Base-by-base conservation (phyloP, 2,329 filamentous ascomycete species). In the Cryphonectria parasitica region DNA sequence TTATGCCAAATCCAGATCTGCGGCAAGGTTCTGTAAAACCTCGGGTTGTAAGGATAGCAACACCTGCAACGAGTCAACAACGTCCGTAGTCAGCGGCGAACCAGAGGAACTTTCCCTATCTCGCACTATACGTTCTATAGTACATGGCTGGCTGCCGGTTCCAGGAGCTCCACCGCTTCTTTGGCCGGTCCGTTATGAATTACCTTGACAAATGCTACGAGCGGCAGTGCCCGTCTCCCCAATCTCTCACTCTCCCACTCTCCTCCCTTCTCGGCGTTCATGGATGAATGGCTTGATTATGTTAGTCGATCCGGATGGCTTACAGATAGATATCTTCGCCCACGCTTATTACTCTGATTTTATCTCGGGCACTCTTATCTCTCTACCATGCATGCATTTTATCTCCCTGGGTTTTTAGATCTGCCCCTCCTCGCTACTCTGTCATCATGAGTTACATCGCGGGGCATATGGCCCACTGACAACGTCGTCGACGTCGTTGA, bases 311-410 rank as follows among this genome's bases (percentile, higher is more conserved):
- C 25, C 17, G 52, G 39, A 54, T 43, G 64, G 64, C 52, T 41
- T 25, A 15, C 15, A 36, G 45, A 34, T 34, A 49, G 22, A 49
- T 49, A 39, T 54, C 64, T 34, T 54, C 39, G 52, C 25, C 45
- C 45, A 43, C 43, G 34, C 13, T 6, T 34, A 25, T 28, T n/a
- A 3, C 22, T 1, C 7, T 3, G 22, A n/a, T n/a, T n/a, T 19
- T 64, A 28, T 56, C 65, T 65, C 66, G 22, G 22, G 28, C 36
- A 39, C 19, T 67, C 70, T 72, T 72, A 72, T 72, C 70, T 72
- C 70, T 72, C 70, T 72, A 49, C 22, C 43, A 1, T 62, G 64
- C 64, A 45, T 49, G 45, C 22, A 11, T 49, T 49, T n/a, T n/a
- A 34, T 34, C 22, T n/a, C 1, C 45, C 45, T n/a, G 7, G 45